Evolutionary conservation across 306 rosid genomes (phyloP), one percentile per base, ranked within the genome.

Genomic region (Potentilla sterilis): DNA sequence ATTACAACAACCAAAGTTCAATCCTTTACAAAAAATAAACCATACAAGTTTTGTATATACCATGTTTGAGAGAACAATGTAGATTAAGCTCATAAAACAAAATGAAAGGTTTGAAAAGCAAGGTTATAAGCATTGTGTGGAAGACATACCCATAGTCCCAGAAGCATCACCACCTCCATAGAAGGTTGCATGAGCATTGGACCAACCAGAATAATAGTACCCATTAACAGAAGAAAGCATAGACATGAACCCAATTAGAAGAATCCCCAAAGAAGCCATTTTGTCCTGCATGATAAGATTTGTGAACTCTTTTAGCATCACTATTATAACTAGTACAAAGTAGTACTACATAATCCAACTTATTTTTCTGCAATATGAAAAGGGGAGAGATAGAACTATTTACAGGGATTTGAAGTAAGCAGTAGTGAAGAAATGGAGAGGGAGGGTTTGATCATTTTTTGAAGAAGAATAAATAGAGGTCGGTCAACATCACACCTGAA

Each of bases 91-190:
- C 4, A 58, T n/a, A 4, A 1, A 58, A 58, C 64, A 1, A 22
- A 24, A 58, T 11, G 0, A 24, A 12, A n/a, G 10, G 64, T 24
- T 58, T 4, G 3, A 21, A 55, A 55, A 59, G 40, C 65, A 9
- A 22, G 63, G 11, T 9, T 64, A n/a, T 9, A 48, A 46, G 32
- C 40, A 52, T 19, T 3, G 10, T 35, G 22, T 69, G 6, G 13
- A 49, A n/a, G 66, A 32, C 66, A 55, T 87, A 91, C 94, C 97
- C 94, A 91, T 89, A 70, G 97, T 91, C 18, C 97, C 97, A 41
- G 97, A 87, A 80, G 97, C 94, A 85, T 91, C 97, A 73, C 89
- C 84, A 4, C 94, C 97, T 4, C 97, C 97, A 68, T 91, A 91
- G 87, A 91, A 91, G 69, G 97, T 91, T 69, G 97, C 97, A 77